Evolutionary conservation across 2,329 filamentous ascomycete species (phyloP).

Genomic region (Pestalotiopsis sp.): DNA sequence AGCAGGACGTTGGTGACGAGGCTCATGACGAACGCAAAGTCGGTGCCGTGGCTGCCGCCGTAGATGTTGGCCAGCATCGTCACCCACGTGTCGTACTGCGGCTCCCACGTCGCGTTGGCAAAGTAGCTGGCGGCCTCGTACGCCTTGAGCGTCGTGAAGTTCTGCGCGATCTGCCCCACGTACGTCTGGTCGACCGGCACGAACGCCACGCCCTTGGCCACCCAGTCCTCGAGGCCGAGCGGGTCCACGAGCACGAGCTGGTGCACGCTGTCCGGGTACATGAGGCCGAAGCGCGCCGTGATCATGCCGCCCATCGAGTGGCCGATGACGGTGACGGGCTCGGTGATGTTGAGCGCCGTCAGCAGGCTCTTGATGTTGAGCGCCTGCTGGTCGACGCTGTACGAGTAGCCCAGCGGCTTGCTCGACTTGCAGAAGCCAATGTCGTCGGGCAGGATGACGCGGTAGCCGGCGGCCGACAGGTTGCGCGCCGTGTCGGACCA

Average conservation of each 20-base stretch:
- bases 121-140: constrained; percentile 55
- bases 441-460: constrained; percentile 57
- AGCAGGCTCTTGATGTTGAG: constrained; percentile 54
- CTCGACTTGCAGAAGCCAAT: constrained; percentile 61
- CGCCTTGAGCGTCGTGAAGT: constrained; percentile 44
- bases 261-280: constrained; percentile 47
- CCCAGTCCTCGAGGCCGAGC: constrained; percentile 58
- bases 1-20: constrained; percentile 58
- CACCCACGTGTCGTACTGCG: constrained; percentile 56
- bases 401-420: constrained; percentile 54
- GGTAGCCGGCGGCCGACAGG: constrained; percentile 47
- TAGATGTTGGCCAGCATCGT: constrained; percentile 58
- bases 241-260: constrained; percentile 54
- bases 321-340: constrained; percentile 48
- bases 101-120: constrained; percentile 45
- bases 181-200: constrained; percentile 42
- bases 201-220: constrained; percentile 51
- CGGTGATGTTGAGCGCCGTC: constrained; percentile 42
- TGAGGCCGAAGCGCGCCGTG: constrained; percentile 51
- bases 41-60: constrained; percentile 41
- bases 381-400: constrained; percentile 53
- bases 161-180: constrained; percentile 41
- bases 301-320: constrained; percentile 62
- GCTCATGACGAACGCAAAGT: constrained; percentile 51
- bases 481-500: constrained; percentile 51